Evolutionary conservation across 192 early-diverging fungal species (phyloP).

Genomic region (Entomortierella parvispora): DNA sequence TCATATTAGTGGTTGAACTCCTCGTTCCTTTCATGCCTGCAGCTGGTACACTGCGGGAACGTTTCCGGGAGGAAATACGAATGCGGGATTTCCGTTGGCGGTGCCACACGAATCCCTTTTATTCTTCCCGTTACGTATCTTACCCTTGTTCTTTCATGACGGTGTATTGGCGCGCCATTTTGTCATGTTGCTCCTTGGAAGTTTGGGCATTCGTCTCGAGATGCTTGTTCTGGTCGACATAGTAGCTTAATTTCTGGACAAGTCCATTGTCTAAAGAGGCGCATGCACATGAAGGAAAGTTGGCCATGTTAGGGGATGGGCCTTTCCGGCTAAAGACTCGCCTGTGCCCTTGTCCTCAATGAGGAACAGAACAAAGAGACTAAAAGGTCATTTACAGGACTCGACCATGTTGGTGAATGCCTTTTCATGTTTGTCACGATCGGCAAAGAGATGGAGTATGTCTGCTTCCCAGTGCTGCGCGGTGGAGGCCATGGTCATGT

Average conservation of each 20-base stretch:
- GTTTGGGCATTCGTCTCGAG: constrained; percentile 42
- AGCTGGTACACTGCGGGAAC: too few relatives aligned
- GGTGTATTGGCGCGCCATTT: constrained; percentile 49
- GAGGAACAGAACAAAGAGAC: background rate
- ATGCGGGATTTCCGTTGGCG: too few relatives aligned
- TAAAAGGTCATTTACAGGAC: constrained; percentile 48
- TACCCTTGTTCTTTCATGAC: constrained; percentile 57
- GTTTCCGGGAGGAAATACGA: too few relatives aligned
- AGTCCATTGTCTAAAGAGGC: constrained; percentile 54
- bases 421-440: constrained; percentile 58
- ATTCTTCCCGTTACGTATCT: background rate
- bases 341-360: background rate
- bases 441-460: constrained; percentile 51
- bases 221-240: constrained; percentile 53
- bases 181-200: constrained; percentile 45
- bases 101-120: too few relatives aligned
- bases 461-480: constrained; percentile 51
- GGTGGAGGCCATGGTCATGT: constrained; percentile 27
- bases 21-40: too few relatives aligned
- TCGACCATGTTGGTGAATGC: constrained; percentile 60
- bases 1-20: too few relatives aligned
- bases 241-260: constrained; percentile 52
- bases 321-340: too few relatives aligned
- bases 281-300: too few relatives aligned
- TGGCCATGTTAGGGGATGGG: too few relatives aligned